Evolutionary conservation across 306 rosid species (phyloP).

Genomic region (Citrullus mucosospermus): DNA sequence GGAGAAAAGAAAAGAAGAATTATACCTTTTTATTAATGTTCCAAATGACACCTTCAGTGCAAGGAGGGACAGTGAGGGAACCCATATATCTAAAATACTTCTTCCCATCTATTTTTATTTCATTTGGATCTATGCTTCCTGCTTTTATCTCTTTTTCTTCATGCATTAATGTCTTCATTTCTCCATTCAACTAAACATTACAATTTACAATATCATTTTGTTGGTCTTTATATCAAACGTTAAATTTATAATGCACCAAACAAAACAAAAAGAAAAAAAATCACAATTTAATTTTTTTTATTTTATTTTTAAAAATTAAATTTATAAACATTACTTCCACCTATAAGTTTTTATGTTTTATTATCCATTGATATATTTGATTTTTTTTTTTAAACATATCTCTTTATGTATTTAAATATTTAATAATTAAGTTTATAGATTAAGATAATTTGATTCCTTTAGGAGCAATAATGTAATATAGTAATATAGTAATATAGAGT

Average conservation of each 20-base stretch:
- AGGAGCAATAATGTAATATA: too few relatives aligned
- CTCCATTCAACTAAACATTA: not conserved
- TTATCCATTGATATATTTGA: too few relatives aligned
- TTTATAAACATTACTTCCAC: too few relatives aligned
- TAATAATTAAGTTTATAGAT: too few relatives aligned
- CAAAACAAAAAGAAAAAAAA: too few relatives aligned
- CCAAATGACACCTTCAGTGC: conserved; percentile 40
- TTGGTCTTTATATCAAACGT: not conserved
- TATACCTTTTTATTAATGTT: not conserved
- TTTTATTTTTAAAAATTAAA: too few relatives aligned
- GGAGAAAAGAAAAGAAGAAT: not conserved
- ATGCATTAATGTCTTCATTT: not conserved
- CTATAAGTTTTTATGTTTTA: too few relatives aligned
- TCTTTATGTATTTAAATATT: too few relatives aligned
- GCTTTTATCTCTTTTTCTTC: not conserved
- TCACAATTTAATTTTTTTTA: too few relatives aligned
- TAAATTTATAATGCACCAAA: not conserved
- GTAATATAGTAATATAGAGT: too few relatives aligned
- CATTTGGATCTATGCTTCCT: not conserved
- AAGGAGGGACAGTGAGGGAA: conserved; percentile 35
- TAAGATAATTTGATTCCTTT: too few relatives aligned
- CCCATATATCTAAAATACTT: conserved; percentile 3
- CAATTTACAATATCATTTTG: not conserved
- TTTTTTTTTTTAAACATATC: too few relatives aligned
- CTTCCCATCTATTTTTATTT: not conserved